These are phyloP conservation scores for Petunia axillaris DNA, from an alignment of 257 asterid genomes.

Conservation along the genomic window DNA sequence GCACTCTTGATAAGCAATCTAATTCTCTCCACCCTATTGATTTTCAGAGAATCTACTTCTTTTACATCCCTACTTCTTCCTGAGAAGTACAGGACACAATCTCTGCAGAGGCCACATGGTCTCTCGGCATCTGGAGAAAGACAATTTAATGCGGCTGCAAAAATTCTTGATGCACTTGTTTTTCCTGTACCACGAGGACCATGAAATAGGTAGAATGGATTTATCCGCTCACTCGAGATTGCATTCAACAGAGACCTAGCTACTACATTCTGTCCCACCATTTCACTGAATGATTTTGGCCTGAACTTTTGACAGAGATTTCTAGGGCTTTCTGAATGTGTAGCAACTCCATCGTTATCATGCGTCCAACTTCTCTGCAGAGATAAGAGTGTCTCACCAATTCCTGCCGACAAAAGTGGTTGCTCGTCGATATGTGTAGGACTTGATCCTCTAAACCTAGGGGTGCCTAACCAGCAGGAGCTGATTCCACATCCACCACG, in stretches of 20 bases:
- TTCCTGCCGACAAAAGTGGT: slow-evolving; percentile 53
- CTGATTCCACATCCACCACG: slow-evolving; percentile 76
- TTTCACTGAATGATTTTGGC: slow-evolving; percentile 75
- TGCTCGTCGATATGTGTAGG: slow-evolving; percentile 48
- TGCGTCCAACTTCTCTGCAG: slow-evolving; percentile 36
- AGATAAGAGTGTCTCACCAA: slow-evolving; percentile 27
- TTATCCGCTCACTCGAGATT: slow-evolving; percentile 50
- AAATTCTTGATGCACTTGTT: slow-evolving; percentile 78
- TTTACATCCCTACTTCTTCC: slow-evolving; percentile 65
- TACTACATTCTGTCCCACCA: slow-evolving; percentile 73
- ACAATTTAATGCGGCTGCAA: slow-evolving; percentile 93
- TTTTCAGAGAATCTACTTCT: slow-evolving; percentile 66
- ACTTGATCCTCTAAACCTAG: slow-evolving; percentile 50
- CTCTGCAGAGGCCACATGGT: slow-evolving; percentile 84
- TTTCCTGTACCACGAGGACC: slow-evolving; percentile 97
- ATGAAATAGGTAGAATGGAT: slow-evolving; percentile 68
- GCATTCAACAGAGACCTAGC: slow-evolving; percentile 63
- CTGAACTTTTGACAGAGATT: slow-evolving; percentile 62
- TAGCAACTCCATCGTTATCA: slow-evolving; percentile 34
- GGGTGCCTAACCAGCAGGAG: slow-evolving; percentile 74
- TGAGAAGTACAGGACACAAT: slow-evolving; percentile 69
- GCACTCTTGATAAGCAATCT: slow-evolving; percentile 53
- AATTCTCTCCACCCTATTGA: slow-evolving; percentile 54
- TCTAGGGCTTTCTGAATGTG: slow-evolving; percentile 57
- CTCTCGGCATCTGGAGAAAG: slow-evolving; percentile 48